A percentile compares a stretch with the other conserved stretches of the same genome.
These are phyloP conservation scores for Yarrowia bubula DNA, from an alignment of 805 yeast species.

Conservation along the genomic window DNA sequence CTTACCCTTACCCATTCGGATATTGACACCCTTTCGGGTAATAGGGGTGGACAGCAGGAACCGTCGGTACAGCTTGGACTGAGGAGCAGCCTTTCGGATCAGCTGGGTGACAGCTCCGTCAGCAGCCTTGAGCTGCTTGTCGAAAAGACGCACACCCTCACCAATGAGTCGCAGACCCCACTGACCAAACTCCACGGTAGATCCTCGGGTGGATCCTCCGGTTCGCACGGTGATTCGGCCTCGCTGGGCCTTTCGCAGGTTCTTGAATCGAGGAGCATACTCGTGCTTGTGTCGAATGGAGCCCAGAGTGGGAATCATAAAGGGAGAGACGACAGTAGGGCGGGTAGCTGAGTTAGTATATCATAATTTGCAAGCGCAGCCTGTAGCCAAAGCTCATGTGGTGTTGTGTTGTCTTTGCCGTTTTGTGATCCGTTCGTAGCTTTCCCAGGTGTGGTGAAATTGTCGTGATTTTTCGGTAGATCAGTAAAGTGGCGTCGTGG, in stretches of 20 bases:
- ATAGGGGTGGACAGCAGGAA: slow-evolving; percentile 83
- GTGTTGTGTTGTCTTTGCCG: not conserved
- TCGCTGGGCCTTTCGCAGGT: slow-evolving; percentile 75
- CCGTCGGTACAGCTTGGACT: slow-evolving; percentile 75
- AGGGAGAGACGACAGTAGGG: slow-evolving; percentile 5
- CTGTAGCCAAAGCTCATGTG: not conserved
- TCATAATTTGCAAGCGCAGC: too few species aligned
- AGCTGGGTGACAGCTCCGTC: slow-evolving; percentile 81
- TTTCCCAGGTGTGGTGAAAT: too few species aligned
- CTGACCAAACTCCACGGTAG: slow-evolving; percentile 73
- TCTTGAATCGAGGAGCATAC: slow-evolving; percentile 61
- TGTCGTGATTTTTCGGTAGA: not conserved
- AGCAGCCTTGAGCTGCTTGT: slow-evolving; percentile 87
- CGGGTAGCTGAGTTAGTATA: slow-evolving; percentile 13
- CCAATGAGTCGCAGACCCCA: slow-evolving; percentile 84
- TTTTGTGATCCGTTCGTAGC: too few species aligned
- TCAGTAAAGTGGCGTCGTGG: not conserved
- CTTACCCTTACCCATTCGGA: slow-evolving; percentile 99
- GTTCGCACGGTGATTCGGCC: slow-evolving; percentile 93
- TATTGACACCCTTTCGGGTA: slow-evolving; percentile 94
- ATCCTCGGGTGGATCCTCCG: slow-evolving; percentile 92
- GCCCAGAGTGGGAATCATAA: not conserved
- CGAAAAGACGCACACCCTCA: slow-evolving; percentile 83
- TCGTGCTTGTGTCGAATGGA: slow-evolving; percentile 33
- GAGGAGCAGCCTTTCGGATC: slow-evolving; percentile 62